Percentiles rank a stretch among this genome's conserved stretches.
Evolutionary conservation across 768 basidiomycete species (phyloP).

Genomic region (Podaxis mareebaensis): DNA sequence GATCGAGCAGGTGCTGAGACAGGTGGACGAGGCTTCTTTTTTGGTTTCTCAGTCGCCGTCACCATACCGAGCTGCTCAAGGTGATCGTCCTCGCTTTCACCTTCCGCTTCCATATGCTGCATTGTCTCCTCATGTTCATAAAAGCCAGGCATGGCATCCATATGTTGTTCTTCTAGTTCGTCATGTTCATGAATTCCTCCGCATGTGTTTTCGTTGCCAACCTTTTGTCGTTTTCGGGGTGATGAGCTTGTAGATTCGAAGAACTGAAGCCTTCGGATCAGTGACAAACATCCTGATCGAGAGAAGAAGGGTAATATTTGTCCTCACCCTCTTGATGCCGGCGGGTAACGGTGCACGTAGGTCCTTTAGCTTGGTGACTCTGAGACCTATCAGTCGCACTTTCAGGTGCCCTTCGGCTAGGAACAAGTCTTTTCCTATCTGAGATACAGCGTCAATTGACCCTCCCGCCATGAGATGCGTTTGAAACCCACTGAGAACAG

Average conservation of each 20-base stretch:
- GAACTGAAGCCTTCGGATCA: slow-evolving; percentile 43
- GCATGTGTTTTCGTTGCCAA: slow-evolving; percentile 24
- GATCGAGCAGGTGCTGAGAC: slow-evolving; percentile 27
- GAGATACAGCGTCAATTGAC: neutral
- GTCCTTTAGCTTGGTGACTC: slow-evolving; percentile 89
- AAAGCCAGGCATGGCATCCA: slow-evolving; percentile 53
- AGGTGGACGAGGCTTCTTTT: slow-evolving; percentile 22
- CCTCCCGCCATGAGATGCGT: slow-evolving; percentile 5
- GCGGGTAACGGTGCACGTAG: slow-evolving; percentile 46
- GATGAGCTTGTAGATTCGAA: slow-evolving; percentile 41
- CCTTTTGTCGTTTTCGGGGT: slow-evolving; percentile 26
- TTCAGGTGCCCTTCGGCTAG: slow-evolving; percentile 77
- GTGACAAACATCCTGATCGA: neutral
- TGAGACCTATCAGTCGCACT: slow-evolving; percentile 83
- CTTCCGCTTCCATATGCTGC: slow-evolving; percentile 22
- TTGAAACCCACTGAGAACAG: slow-evolving; percentile 61
- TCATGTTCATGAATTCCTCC: slow-evolving; percentile 20
- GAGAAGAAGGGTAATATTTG: neutral
- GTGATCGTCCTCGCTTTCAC: slow-evolving; percentile 20
- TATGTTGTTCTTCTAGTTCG: slow-evolving; percentile 26
- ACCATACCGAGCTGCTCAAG: slow-evolving; percentile 14
- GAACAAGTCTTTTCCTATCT: slow-evolving; percentile 84
- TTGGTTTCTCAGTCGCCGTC: slow-evolving; percentile 4
- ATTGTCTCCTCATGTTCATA: slow-evolving; percentile 52
- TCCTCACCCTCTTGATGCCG: slow-evolving; percentile 74